These are phyloP conservation scores for Pseudoturritis turrita DNA, from an alignment of 345 rosid genomes.

Conservation along the genomic window DNA sequence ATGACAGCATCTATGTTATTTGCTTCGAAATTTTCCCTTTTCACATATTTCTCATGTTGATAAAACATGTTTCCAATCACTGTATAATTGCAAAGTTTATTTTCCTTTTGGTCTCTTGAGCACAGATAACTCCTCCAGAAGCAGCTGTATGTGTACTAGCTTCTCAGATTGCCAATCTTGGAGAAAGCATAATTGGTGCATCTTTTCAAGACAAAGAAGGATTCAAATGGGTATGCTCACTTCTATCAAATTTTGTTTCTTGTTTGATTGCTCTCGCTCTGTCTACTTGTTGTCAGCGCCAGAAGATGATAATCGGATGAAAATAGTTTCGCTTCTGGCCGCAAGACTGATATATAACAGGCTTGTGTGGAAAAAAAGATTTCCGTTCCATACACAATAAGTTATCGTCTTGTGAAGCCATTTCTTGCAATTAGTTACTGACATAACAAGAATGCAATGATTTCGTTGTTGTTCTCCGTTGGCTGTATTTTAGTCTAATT, in stretches of 20 bases:
- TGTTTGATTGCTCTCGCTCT: neutral
- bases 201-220: constrained; percentile 84
- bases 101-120: neutral
- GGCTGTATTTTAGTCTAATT: neutral
- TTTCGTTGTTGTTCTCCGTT: neutral
- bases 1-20: neutral
- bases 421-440: neutral
- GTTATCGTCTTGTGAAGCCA: neutral
- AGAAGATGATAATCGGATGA: neutral
- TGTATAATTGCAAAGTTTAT: neutral
- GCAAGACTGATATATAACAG: neutral
- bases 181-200: constrained; percentile 94
- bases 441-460: neutral
- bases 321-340: neutral
- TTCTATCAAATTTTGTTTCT: neutral
- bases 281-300: neutral
- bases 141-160: constrained; percentile 78
- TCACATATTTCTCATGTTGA: neutral
- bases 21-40: neutral
- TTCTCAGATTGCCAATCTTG: constrained; percentile 90
- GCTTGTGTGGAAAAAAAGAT: neutral
- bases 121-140: constrained; percentile 64
- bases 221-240: constrained; percentile 64
- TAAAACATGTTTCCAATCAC: neutral
- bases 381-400: neutral